These are phyloP conservation scores for Paracorniculantispora psalliotae DNA, from an alignment of 2,329 filamentous ascomycete genomes.

Conservation along the genomic window DNA sequence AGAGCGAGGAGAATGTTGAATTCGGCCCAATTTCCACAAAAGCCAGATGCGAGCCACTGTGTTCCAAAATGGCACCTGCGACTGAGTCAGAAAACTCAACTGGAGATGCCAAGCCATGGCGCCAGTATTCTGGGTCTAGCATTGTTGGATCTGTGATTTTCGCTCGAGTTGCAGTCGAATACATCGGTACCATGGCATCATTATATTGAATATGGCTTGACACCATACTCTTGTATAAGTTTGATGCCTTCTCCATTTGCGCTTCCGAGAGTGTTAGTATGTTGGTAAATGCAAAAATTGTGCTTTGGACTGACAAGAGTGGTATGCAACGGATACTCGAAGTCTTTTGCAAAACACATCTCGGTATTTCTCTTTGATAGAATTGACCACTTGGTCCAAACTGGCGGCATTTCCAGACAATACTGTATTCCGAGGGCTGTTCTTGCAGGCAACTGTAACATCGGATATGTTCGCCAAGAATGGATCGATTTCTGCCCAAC, in stretches of 20 bases:
- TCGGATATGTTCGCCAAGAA: neutral
- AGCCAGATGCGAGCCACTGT: neutral
- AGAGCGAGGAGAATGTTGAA: neutral
- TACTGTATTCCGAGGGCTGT: neutral
- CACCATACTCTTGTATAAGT: neutral
- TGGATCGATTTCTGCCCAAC: neutral
- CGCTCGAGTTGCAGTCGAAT: neutral
- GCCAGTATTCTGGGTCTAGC: neutral
- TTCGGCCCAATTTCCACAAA: neutral
- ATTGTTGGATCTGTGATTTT: neutral
- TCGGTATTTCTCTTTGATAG: neutral
- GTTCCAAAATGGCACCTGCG: neutral
- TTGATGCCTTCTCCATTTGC: neutral
- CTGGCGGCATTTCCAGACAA: neutral
- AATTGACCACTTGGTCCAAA: neutral
- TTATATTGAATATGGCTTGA: neutral
- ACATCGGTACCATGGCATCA: constrained; percentile 1
- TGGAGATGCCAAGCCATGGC: neutral
- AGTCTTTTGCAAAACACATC: constrained; percentile 2
- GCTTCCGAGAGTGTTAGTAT: neutral
- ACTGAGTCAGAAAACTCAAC: neutral
- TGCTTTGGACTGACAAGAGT: neutral
- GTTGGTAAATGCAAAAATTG: neutral
- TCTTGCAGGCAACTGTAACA: neutral
- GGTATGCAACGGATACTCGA: neutral